Conservation (phyloP, 2,329 filamentous ascomycete genomes). For the Blastomyces percursus region DNA sequence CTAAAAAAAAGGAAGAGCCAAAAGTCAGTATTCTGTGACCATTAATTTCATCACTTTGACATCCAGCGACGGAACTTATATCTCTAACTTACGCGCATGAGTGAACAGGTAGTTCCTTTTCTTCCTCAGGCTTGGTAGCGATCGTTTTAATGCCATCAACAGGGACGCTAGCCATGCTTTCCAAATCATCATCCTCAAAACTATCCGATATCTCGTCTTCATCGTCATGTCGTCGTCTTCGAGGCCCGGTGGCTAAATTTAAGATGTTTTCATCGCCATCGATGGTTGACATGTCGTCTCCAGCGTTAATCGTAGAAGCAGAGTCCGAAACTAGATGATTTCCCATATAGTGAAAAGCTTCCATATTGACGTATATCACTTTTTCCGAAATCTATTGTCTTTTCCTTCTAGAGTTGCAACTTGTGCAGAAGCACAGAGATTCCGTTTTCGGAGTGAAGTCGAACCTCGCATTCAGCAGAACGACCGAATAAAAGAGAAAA, state of each 20-base stretch:
- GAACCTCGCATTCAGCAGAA: neutral
- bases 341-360: conserved; percentile 78
- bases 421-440: neutral
- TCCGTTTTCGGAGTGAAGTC: neutral
- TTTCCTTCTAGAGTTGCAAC: neutral
- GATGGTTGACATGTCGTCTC: conserved; percentile 61
- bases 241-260: conserved; percentile 49
- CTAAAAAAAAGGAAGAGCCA: conserved; percentile 36
- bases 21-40: conserved; percentile 8
- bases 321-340: conserved; percentile 70
- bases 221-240: conserved; percentile 64
- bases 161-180: conserved; percentile 68
- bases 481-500: neutral
- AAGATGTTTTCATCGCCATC: conserved; percentile 73
- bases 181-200: conserved; percentile 69
- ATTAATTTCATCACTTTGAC: conserved; percentile 7
- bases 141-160: conserved; percentile 57
- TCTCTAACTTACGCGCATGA: conserved; percentile 72
- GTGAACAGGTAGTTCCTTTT: conserved; percentile 83
- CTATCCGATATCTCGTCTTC: conserved; percentile 81
- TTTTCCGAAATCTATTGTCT: neutral
- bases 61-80: neutral
- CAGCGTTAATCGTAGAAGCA: conserved; percentile 76
- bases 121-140: conserved; percentile 54
- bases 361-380: conserved; percentile 45